Conservation (phyloP, 164 flowering plant genomes). For the Warburgia ugandensis region DNA sequence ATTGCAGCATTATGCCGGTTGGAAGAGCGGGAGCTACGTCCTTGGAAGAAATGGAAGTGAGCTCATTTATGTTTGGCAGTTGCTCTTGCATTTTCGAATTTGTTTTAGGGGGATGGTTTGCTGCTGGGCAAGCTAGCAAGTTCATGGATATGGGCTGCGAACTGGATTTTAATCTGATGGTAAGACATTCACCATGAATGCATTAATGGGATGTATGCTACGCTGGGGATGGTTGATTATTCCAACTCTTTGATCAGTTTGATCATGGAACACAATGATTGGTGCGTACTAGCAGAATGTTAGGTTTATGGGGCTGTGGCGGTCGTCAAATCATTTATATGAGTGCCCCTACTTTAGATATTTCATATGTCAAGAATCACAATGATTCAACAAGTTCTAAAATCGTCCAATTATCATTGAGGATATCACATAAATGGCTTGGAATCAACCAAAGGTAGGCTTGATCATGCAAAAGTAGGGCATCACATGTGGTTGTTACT, state of each 20-base stretch:
- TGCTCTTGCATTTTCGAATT: conserved; percentile 42
- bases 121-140: conserved; percentile 54
- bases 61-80: conserved; percentile 17
- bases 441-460: too few relatives aligned
- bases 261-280: conserved; percentile 72
- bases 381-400: too few relatives aligned
- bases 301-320: conserved; percentile 38
- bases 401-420: too few relatives aligned
- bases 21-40: conserved; percentile 43
- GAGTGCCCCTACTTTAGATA: conserved; percentile 74
- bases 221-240: conserved; percentile 41
- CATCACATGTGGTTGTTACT: too few relatives aligned
- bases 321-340: conserved; percentile 54
- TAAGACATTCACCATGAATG: conserved; percentile 45
- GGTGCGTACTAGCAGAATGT: conserved; percentile 53
- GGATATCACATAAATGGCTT: too few relatives aligned
- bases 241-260: conserved; percentile 29
- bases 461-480: too few relatives aligned
- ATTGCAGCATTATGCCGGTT: conserved; percentile 46
- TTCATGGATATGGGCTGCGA: conserved; percentile 55
- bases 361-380: too few relatives aligned
- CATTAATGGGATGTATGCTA: conserved; percentile 76
- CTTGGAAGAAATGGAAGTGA: conserved; percentile 1
- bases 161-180: conserved; percentile 18
- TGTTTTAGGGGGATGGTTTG: conserved; percentile 32